A percentile compares a stretch with the other conserved stretches of the same genome.
Evolutionary conservation across 805 yeast species (phyloP).

Genomic region (Myxozyma monticola): DNA sequence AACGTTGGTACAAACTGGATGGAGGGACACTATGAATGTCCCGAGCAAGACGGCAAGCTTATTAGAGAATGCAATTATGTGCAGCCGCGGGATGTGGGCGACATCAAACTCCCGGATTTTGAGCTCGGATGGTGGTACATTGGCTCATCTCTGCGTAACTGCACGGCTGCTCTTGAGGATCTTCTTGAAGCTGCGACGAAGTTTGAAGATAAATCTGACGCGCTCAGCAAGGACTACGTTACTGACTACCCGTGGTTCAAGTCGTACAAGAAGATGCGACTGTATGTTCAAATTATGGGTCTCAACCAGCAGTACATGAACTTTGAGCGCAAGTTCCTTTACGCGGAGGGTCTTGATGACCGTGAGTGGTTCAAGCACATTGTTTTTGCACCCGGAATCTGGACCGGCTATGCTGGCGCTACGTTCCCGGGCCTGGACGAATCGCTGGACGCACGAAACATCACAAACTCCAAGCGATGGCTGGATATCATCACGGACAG

Average conservation of each 20-base stretch:
- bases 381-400: constrained; percentile 59
- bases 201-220: constrained; percentile 51
- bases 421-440: constrained; percentile 57
- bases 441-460: constrained; percentile 51
- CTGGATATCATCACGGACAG: constrained; percentile 37
- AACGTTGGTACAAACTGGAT: constrained; percentile 17
- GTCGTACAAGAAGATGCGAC: constrained; percentile 55
- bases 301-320: constrained; percentile 45
- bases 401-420: constrained; percentile 63
- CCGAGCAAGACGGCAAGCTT: background rate
- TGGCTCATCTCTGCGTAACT: constrained; percentile 24
- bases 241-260: constrained; percentile 81
- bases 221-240: constrained; percentile 52
- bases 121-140: constrained; percentile 29
- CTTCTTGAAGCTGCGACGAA: constrained; percentile 38
- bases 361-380: constrained; percentile 61
- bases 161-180: constrained; percentile 28
- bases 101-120: constrained; percentile 16
- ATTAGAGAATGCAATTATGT: constrained; percentile 7
- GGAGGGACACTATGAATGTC: constrained; percentile 16
- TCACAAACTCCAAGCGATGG: constrained; percentile 45
- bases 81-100: background rate
- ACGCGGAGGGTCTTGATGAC: constrained; percentile 50
- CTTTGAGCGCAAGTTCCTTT: constrained; percentile 50
- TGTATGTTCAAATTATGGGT: constrained; percentile 57